Evolutionary conservation across 208 protist genomes (phyloP).

Genomic region (Spongospora subterranea): DNA sequence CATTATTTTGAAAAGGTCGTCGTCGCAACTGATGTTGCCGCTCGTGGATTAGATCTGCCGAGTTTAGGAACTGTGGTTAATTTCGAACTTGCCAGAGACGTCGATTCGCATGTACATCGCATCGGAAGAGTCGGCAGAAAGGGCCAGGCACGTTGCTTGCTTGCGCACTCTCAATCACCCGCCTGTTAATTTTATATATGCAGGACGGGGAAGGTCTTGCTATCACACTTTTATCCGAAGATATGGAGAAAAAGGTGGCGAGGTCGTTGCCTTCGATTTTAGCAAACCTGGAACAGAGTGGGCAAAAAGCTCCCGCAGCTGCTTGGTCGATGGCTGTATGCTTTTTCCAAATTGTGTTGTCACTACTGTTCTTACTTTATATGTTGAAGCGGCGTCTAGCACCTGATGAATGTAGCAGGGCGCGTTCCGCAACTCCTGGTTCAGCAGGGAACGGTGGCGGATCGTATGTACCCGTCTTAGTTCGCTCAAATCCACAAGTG

Average conservation of each 20-base stretch:
- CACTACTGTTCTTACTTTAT: background rate
- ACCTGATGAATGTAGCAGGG: constrained; percentile 9
- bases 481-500: background rate
- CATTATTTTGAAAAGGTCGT: constrained; percentile 71
- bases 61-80: constrained; percentile 80
- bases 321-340: background rate
- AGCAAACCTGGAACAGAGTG: background rate
- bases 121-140: constrained; percentile 86
- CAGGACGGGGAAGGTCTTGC: background rate
- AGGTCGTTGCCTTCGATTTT: background rate
- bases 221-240: constrained; percentile 18
- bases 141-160: constrained; percentile 75
- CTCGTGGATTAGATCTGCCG: constrained; percentile 74
- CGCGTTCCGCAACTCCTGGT: background rate
- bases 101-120: constrained; percentile 92
- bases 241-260: constrained; percentile 28
- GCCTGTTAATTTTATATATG: too few relatives aligned
- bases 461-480: background rate
- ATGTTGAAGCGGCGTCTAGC: background rate
- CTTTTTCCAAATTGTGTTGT: background rate
- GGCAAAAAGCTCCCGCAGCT: background rate
- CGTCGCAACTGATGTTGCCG: constrained; percentile 72
- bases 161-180: background rate
- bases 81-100: constrained; percentile 78
- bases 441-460: background rate